Evolutionary conservation across 2,329 filamentous ascomycete genomes (phyloP).

Genomic region (Epichloe baconii): DNA sequence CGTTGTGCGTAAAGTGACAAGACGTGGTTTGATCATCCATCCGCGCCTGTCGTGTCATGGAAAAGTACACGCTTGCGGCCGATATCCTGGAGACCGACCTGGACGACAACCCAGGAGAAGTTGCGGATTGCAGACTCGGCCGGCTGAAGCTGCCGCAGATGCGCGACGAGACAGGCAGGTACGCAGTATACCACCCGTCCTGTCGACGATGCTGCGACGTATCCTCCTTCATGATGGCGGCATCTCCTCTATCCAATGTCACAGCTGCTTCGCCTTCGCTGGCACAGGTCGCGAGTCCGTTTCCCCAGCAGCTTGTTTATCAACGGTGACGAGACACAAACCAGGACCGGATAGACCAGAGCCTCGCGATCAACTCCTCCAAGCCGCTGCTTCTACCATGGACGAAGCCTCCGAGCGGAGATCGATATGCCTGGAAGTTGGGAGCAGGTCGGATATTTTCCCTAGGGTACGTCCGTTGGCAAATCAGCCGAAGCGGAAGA

Average conservation of each 20-base stretch:
- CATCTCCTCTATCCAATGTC: constrained; percentile 13
- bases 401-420: not conserved
- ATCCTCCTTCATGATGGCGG: constrained; percentile 18
- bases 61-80: constrained; percentile 26
- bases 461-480: not conserved
- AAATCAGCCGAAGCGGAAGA: constrained; percentile 10
- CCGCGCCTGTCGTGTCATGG: no score
- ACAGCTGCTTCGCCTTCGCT: constrained; percentile 17
- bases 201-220: constrained; percentile 30
- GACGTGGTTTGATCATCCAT: no score
- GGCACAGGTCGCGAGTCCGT: constrained; percentile 24
- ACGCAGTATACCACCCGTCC: constrained; percentile 3
- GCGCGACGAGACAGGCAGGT: constrained; percentile 26
- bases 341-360: constrained; percentile 6
- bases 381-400: not conserved
- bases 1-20: no score
- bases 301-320: constrained; percentile 23
- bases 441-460: not conserved
- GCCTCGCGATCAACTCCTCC: not conserved
- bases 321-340: constrained; percentile 13
- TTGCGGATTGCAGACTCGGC: constrained; percentile 27
- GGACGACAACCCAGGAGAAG: constrained; percentile 29
- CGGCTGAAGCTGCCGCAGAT: constrained; percentile 15
- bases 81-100: constrained; percentile 25
- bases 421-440: constrained; percentile 8